Evolutionary conservation across 371 early-diverging fungal genomes (phyloP).

Genomic region (Choanephora cucurbitarum): DNA sequence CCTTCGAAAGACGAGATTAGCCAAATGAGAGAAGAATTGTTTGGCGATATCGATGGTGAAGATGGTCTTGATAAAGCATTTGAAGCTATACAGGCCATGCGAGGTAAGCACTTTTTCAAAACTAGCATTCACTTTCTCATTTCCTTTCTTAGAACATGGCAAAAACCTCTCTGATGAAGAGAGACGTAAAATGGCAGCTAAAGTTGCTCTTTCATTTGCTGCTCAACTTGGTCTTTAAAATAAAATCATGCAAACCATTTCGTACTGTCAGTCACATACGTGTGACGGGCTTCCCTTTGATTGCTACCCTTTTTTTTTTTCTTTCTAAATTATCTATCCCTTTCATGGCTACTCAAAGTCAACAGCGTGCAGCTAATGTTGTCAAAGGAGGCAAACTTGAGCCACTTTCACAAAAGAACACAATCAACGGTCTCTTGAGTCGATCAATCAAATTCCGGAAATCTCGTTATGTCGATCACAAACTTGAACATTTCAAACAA

Average conservation of each 20-base stretch:
- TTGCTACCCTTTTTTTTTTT: no score
- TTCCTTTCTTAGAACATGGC: slow-evolving; percentile 68
- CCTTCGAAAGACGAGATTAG: slow-evolving; percentile 50
- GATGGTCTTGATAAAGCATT: slow-evolving; percentile 67
- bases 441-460: slow-evolving; percentile 48
- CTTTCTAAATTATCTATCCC: no score
- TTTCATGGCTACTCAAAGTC: background rate
- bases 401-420: slow-evolving; percentile 28
- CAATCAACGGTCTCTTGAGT: slow-evolving; percentile 30
- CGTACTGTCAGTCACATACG: no score
- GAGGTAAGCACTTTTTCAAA: no score
- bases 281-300: no score
- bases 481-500: slow-evolving; percentile 44
- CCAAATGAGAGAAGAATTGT: slow-evolving; percentile 57
- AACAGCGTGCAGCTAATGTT: slow-evolving; percentile 13
- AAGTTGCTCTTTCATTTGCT: slow-evolving; percentile 69
- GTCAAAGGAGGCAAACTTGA: slow-evolving; percentile 22
- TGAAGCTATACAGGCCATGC: slow-evolving; percentile 51
- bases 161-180: slow-evolving; percentile 59
- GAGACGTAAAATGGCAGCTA: slow-evolving; percentile 63
- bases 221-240: slow-evolving; percentile 42
- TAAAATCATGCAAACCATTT: background rate
- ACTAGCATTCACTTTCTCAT: no score
- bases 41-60: slow-evolving; percentile 63
- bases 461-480: slow-evolving; percentile 51